These are phyloP conservation scores for Debaryomyces castellii DNA, from an alignment of 805 yeast species.

Conservation along the genomic window DNA sequence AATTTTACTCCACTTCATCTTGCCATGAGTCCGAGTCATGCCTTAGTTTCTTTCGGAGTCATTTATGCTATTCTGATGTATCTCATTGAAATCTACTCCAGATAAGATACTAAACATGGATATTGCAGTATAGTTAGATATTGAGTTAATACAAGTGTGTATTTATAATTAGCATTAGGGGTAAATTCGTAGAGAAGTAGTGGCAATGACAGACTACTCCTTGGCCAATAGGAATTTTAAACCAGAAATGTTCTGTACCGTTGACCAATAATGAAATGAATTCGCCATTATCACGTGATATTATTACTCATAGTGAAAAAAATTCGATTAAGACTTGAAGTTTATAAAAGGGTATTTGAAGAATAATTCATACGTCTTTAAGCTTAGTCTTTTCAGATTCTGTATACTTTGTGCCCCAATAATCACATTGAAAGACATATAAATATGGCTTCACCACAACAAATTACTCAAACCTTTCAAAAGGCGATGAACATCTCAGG, in stretches of 20 bases:
- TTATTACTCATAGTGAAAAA: neutral
- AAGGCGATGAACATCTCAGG: constrained; percentile 52
- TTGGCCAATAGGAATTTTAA: neutral
- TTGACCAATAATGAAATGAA: neutral
- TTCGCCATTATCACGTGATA: neutral
- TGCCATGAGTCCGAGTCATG: neutral
- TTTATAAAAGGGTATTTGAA: neutral
- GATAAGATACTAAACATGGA: neutral
- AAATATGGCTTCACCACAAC: constrained; percentile 65
- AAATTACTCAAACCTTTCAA: constrained; percentile 61
- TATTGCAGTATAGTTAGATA: neutral
- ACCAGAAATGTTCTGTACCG: neutral
- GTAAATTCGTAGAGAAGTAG: neutral
- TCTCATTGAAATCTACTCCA: neutral
- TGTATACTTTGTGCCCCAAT: neutral
- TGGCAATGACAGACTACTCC: neutral
- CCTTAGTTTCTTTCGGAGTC: no score
- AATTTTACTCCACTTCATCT: neutral
- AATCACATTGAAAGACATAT: neutral
- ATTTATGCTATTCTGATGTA: neutral
- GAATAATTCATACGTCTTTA: neutral
- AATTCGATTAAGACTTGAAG: neutral
- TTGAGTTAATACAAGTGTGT: neutral
- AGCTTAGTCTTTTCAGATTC: neutral
- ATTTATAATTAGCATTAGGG: neutral